phyloP scores from a whole-genome alignment of 1,139 yeast genomes.

The Kodamaea suecica region DNA sequence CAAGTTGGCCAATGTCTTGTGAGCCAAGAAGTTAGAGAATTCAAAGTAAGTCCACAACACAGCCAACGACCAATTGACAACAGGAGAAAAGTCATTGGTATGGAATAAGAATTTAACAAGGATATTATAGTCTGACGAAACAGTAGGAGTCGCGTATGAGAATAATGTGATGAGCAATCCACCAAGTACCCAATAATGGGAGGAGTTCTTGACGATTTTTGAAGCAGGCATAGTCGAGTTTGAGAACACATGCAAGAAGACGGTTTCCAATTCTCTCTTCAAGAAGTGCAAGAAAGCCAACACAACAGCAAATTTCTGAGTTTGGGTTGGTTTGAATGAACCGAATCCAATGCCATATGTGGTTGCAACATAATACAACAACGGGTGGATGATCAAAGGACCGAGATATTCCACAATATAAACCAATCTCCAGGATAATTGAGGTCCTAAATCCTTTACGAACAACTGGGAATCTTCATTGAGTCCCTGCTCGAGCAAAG shows the following conservation, averaged over 20 bases:
- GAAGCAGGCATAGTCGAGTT: conserved; percentile 88
- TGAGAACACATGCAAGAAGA: conserved; percentile 80
- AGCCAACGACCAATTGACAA: conserved; percentile 29
- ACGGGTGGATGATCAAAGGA: conserved; percentile 76
- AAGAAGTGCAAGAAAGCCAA: conserved; percentile 71
- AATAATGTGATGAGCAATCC: conserved; percentile 64
- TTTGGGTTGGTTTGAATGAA: conserved; percentile 35
- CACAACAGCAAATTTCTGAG: conserved; percentile 52
- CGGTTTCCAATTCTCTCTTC: conserved; percentile 86
- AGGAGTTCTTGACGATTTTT: conserved; percentile 83
- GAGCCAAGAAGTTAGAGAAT: conserved; percentile 68
- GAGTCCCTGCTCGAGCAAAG: conserved; percentile 33
- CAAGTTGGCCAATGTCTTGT: conserved; percentile 55
- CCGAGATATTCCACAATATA: conserved; percentile 85
- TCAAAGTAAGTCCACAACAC: conserved; percentile 66
- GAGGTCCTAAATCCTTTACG: conserved; percentile 91
- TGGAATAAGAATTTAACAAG: conserved; percentile 18
- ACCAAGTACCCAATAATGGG: conserved; percentile 87
- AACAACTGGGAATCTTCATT: conserved; percentile 31
- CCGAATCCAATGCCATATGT: conserved; percentile 19
- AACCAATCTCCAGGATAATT: conserved; percentile 87
- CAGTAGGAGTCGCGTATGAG: conserved; percentile 63
- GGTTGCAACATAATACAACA: conserved; percentile 48
- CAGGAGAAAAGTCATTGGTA: conserved; percentile 25
- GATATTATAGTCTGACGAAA: conserved; percentile 5